Base-by-base conservation (phyloP, 164 flowering plant species). In the Piper betle region DNA sequence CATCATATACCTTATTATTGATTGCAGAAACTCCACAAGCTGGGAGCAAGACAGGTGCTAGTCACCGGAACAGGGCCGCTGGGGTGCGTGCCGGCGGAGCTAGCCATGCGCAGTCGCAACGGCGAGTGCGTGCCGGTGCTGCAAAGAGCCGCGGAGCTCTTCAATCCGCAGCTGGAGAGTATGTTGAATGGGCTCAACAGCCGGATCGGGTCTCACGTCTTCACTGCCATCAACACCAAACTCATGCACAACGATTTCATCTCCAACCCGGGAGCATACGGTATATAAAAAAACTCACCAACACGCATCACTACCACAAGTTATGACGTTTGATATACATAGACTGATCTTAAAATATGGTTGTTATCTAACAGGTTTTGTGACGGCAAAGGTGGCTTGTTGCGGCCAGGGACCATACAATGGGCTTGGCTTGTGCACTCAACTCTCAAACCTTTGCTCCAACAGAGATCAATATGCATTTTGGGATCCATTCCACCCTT, bases 1-100 rank as follows among this genome's bases (percentile, higher is more conserved):
- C 33, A 25, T 25, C 33, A 25, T 25, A 25, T 25, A 25, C 1
- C 33, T 25, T 25, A 25, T 25, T 25, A 25, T 57, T 50, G 41
- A 33, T 38, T 70, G 73, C 82, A 90, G 97, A 79, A 72, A 65
- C 69, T 90, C 0, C 82, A 80, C 54, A 75, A 82, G 8, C 54
- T 87, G 58, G 97, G 97, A 37, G 86, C 79, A 1, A 67, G 87
- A 2, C 72, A 82, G 70, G 85, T 90, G 3, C 64, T 90, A 40
- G 97, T 90, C 68, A 90, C 97, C 0, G 97, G 97, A 33, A 84
- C 83, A 1, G 97, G 97, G 10, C 95, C 97, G 1, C 4, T 91
- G 61, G 97, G 97, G 0, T 88, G 96, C 66, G 89, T 83, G 11
- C 96, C 93, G 15, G 78, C 84, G 0, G 83, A 81, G 76, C 65